Evolutionary conservation across 2,329 filamentous ascomycete species (phyloP).

Genomic region (Xylaria sp.): DNA sequence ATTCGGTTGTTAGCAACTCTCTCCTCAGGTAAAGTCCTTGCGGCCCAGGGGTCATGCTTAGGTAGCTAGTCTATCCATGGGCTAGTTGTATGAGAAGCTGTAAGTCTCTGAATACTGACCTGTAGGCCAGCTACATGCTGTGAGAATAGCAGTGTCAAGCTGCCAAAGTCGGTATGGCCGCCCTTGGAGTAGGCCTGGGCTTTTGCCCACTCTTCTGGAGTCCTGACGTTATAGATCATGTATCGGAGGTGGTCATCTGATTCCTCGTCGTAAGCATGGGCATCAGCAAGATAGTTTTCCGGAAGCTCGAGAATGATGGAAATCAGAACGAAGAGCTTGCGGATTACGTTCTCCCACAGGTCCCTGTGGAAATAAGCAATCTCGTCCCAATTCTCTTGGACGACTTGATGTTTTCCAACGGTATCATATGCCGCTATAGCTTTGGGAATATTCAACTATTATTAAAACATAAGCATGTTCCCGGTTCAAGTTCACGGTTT

Average conservation of each 20-base stretch:
- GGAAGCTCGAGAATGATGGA: slow-evolving; percentile 40
- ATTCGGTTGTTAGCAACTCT: background rate
- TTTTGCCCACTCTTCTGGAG: slow-evolving; percentile 37
- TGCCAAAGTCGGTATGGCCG: slow-evolving; percentile 40
- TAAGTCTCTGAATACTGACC: background rate
- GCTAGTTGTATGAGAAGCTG: background rate
- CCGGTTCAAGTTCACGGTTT: slow-evolving; percentile 3
- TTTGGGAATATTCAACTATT: slow-evolving; percentile 39
- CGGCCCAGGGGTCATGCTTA: background rate
- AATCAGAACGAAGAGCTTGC: slow-evolving; percentile 53
- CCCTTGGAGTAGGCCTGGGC: slow-evolving; percentile 45
- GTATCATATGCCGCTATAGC: slow-evolving; percentile 27
- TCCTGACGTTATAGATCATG: slow-evolving; percentile 33
- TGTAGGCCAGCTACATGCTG: slow-evolving; percentile 59
- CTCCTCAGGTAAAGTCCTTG: background rate
- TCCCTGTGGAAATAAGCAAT: slow-evolving; percentile 31
- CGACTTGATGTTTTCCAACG: slow-evolving; percentile 40
- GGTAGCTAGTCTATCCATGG: background rate
- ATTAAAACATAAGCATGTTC: slow-evolving; percentile 39
- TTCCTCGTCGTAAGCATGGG: slow-evolving; percentile 32
- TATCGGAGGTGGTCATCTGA: slow-evolving; percentile 35
- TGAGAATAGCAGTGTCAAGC: slow-evolving; percentile 56
- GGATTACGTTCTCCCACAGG: slow-evolving; percentile 43
- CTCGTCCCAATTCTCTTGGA: slow-evolving; percentile 32
- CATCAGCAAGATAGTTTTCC: slow-evolving; percentile 30